A percentile compares a stretch with the other conserved stretches of the same genome.
Conservation (phyloP, 1,284 basidiomycete species). For the Farysia itapuensis region DNA sequence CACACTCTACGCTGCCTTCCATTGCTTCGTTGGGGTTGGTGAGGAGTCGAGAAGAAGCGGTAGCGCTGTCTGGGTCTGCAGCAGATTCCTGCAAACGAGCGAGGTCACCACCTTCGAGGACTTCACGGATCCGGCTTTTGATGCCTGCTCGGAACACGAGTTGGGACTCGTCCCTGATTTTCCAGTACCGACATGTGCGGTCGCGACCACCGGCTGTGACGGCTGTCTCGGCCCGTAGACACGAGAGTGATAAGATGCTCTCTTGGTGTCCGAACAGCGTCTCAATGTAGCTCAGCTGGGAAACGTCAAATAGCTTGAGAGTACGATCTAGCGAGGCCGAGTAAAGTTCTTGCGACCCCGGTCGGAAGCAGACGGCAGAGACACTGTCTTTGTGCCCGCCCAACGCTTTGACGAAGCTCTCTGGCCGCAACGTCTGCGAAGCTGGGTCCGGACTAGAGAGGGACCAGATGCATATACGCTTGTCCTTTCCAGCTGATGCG, state of each 20-base stretch:
- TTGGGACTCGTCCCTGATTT: conserved; percentile 92
- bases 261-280: conserved; percentile 98
- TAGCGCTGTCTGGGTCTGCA: too few relatives aligned
- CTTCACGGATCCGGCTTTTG: conserved; percentile 68
- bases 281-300: conserved; percentile 87
- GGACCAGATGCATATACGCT: conserved; percentile 60
- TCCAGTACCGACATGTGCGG: conserved; percentile 92
- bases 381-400: conserved; percentile 52
- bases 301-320: conserved; percentile 83
- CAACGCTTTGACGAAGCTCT: conserved; percentile 73
- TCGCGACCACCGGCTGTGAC: conserved; percentile 87
- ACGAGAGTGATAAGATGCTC: conserved; percentile 74
- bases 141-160: conserved; percentile 93
- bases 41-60: conserved; percentile 1
- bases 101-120: conserved; percentile 75
- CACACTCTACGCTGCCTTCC: conserved; percentile 88
- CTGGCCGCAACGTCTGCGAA: background rate
- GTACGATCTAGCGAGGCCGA: conserved; percentile 87
- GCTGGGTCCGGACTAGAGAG: background rate
- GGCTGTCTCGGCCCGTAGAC: conserved; percentile 79
- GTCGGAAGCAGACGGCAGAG: conserved; percentile 78
- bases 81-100: conserved; percentile 63
- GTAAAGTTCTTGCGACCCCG: conserved; percentile 72
- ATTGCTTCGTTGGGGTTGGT: conserved; percentile 58
- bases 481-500: conserved; percentile 83